Base-by-base conservation (phyloP, 2,329 filamentous ascomycete genomes). In the Botrytis sinoallii region DNA sequence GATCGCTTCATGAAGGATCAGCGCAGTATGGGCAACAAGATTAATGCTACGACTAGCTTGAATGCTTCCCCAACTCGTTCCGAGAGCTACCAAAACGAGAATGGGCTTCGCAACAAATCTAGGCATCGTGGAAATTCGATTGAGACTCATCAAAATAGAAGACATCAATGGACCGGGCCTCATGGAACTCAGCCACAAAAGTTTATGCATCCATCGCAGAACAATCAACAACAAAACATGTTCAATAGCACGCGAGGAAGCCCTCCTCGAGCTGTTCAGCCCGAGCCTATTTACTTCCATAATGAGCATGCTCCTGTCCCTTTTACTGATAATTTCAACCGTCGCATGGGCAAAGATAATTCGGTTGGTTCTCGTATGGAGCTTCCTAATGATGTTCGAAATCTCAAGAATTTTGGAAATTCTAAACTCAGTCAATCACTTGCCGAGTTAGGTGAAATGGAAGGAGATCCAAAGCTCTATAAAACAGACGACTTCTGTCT, bases 231-330 rank as follows among this genome's bases (percentile, higher is more conserved):
- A 69, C 64, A 40, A 42, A 68, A 38, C n/a, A 42, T 52, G 9
- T 61, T 65, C 35, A 35, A 35, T 60, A 52, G 40, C 48, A 69
- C 38, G 12, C n/a, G 42, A 61, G 71, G 25, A 29, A 73, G 64
- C 38, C 71, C 71, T 16, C 16, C 71, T 32, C 42, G 32, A 48
- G 55, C 12, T 38, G 5, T 16, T 46, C 71, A 60, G 8, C 25
- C 22, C 16, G 70, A 68, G 25, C 74, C 73, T 25, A 65, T 75
- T 22, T 75, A 75, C 46, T 44, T 75, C 10, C 73, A 57, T 29
- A 74, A 73, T 7, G 72, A 74, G 48, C 72, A 35, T 35, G 38
- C 22, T 29, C 29, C 52, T 35, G 9, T 22, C 25, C 10, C 40
- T 4, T n/a, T n/a, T 44, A 7, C 10, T 32, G 14, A 48, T 32